A percentile compares a stretch with the other conserved stretches of the same genome.
phyloP scores from a whole-genome alignment of 1,284 basidiomycete genomes.

The Xerocomus minutiporus region DNA sequence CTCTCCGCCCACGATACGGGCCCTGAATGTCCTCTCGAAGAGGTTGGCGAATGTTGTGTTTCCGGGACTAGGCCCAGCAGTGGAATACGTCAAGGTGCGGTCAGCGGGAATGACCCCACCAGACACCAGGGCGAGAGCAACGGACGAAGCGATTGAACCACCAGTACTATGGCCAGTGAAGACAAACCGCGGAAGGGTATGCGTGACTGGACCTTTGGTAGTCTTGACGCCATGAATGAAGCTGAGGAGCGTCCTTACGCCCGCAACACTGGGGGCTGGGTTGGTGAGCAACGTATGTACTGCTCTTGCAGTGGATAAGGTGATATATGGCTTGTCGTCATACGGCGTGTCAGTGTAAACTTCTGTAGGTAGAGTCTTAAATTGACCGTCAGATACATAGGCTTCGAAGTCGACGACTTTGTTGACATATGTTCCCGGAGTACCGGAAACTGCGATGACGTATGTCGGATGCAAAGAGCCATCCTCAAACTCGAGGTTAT shows the following conservation, averaged over 20 bases:
- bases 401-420: conserved; percentile 1
- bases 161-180: conserved; percentile 13
- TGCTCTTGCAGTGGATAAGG: not conserved
- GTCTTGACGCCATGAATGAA: conserved; percentile 1
- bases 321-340: not conserved
- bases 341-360: not conserved
- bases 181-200: conserved; percentile 5
- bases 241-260: not conserved
- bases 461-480: conserved; percentile 5
- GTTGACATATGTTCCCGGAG: not conserved
- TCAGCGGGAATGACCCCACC: not conserved
- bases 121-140: conserved; percentile 12
- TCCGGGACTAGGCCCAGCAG: conserved; percentile 9
- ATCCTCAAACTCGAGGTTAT: conserved; percentile 5
- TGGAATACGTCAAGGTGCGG: conserved; percentile 4
- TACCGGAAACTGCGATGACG: conserved; percentile 5
- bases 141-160: conserved; percentile 7
- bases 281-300: conserved; percentile 1
- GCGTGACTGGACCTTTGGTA: not conserved
- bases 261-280: not conserved
- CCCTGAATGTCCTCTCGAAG: conserved; percentile 10
- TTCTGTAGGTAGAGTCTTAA: not conserved
- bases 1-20: not conserved
- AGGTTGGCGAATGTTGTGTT: conserved; percentile 11
- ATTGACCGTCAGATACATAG: not conserved